phyloP scores from a whole-genome alignment of 2,329 filamentous ascomycete species.

The Verruconis gallopava region DNA sequence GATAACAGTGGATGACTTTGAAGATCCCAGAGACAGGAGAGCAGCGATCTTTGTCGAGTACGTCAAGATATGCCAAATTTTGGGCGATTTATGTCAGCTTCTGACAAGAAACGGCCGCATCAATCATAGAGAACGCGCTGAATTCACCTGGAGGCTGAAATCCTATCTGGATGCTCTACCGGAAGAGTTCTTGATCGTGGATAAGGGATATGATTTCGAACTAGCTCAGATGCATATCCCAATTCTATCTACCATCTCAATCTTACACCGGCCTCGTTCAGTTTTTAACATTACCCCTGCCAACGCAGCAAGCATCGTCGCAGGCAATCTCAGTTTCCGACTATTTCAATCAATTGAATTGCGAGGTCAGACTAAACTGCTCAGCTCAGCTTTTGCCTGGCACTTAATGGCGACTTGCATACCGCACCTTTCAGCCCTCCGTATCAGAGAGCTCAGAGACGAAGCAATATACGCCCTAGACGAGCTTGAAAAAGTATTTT shows the following conservation, averaged over 20 bases:
- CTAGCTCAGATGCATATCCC: background rate
- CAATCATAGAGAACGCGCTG: background rate
- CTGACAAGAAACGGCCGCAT: background rate
- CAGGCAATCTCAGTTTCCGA: background rate
- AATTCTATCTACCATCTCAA: background rate
- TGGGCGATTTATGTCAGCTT: background rate
- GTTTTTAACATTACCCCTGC: background rate
- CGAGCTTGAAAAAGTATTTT: background rate
- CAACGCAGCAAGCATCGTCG: background rate
- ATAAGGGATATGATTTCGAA: constrained; percentile 1
- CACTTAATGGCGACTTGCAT: background rate
- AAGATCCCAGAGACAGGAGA: background rate
- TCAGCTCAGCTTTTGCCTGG: background rate
- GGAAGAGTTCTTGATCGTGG: background rate
- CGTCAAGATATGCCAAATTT: background rate
- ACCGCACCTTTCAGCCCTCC: background rate
- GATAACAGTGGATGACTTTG: background rate
- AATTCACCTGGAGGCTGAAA: background rate
- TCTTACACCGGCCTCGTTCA: background rate
- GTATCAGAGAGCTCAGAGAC: background rate
- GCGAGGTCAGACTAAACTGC: background rate
- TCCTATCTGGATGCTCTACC: background rate
- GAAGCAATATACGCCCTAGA: background rate
- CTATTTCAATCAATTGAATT: background rate
- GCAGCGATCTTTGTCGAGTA: background rate